These are phyloP conservation scores for Alternaria triticimaculans DNA, from an alignment of 2,329 filamentous ascomycete genomes.

Conservation along the genomic window DNA sequence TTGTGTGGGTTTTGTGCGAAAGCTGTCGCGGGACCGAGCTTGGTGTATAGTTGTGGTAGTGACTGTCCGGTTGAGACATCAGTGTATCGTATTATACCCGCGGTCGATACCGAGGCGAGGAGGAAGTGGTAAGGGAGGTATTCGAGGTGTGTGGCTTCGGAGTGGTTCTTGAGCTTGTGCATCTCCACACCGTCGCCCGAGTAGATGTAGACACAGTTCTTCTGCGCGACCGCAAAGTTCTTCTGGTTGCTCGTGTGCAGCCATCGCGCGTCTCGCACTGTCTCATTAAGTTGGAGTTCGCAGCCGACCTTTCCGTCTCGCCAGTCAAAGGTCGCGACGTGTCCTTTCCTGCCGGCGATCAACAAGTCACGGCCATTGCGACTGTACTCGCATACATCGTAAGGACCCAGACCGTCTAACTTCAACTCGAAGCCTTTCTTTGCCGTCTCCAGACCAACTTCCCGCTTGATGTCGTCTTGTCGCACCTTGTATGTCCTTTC, in stretches of 20 bases:
- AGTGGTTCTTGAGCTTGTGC: constrained; percentile 87
- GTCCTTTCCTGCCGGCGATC: constrained; percentile 87
- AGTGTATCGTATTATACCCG: constrained; percentile 85
- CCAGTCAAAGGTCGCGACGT: constrained; percentile 98
- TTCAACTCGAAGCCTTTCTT: constrained; percentile 93
- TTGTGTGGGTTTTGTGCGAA: constrained; percentile 91
- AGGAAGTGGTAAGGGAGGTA: constrained; percentile 97
- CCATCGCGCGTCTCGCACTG: constrained; percentile 87
- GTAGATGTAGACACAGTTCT: constrained; percentile 97
- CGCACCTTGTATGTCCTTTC: constrained; percentile 92
- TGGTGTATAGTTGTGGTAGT: constrained; percentile 83
- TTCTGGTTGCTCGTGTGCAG: constrained; percentile 82
- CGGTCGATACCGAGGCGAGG: constrained; percentile 82
- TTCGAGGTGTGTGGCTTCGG: constrained; percentile 91
- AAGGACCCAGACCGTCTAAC: constrained; percentile 78
- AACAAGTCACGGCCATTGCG: constrained; percentile 86
- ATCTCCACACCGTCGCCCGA: constrained; percentile 89
- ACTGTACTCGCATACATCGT: constrained; percentile 86
- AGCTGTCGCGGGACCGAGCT: constrained; percentile 81
- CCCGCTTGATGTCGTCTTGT: constrained; percentile 80
- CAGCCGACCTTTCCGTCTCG: constrained; percentile 87
- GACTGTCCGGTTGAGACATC: constrained; percentile 93
- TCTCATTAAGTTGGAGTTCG: constrained; percentile 90
- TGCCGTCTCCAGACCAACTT: constrained; percentile 80
- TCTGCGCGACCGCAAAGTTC: constrained; percentile 93